Evolutionary conservation across 1,284 basidiomycete genomes (phyloP).

Genomic region (Flammula alnicola): DNA sequence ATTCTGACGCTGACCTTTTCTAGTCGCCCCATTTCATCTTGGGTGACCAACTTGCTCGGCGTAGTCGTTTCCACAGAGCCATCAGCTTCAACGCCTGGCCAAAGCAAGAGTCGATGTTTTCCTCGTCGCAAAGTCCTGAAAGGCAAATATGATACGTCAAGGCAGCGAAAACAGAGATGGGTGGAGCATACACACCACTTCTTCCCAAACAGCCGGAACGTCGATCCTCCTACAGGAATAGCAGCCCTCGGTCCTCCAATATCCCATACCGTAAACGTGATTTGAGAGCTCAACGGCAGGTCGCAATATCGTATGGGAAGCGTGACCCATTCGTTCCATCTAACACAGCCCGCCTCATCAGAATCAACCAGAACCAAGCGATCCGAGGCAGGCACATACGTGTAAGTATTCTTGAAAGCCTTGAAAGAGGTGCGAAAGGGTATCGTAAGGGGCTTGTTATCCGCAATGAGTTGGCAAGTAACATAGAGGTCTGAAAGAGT

Average conservation of each 20-base stretch:
- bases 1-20: constrained; percentile 69
- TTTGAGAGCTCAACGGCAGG: constrained; percentile 84
- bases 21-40: constrained; percentile 93
- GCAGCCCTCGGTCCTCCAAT: constrained; percentile 80
- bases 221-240: constrained; percentile 86
- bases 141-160: constrained; percentile 9
- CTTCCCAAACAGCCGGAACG: constrained; percentile 88
- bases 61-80: constrained; percentile 82
- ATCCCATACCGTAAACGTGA: constrained; percentile 96
- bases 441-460: constrained; percentile 91
- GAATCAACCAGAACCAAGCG: neutral
- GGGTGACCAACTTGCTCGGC: constrained; percentile 79
- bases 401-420: constrained; percentile 84
- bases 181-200: constrained; percentile 67
- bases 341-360: constrained; percentile 36
- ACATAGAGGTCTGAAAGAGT: constrained; percentile 91
- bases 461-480: constrained; percentile 87
- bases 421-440: constrained; percentile 93
- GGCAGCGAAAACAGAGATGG: neutral
- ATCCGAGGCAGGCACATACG: constrained; percentile 46
- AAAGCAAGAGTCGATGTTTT: constrained; percentile 88
- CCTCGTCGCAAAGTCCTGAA: constrained; percentile 85
- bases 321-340: constrained; percentile 96
- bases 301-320: constrained; percentile 92
- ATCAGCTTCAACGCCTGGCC: constrained; percentile 86